phyloP scores from a whole-genome alignment of 2,329 filamentous ascomycete species.

The Dactylella cylindrospora region DNA sequence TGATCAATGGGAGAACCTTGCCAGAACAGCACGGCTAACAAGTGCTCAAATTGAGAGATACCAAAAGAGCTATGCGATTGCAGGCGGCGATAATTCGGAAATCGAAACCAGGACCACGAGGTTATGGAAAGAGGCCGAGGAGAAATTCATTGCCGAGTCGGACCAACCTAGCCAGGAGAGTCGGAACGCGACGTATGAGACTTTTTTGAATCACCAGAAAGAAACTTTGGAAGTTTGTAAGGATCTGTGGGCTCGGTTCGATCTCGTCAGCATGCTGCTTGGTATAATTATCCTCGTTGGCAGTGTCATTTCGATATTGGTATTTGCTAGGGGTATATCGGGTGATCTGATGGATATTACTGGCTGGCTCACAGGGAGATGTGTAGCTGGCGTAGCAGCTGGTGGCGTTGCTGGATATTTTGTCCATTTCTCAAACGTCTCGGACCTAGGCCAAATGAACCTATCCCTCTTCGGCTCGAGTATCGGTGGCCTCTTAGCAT shows the following conservation, averaged over 20 bases:
- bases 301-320: conserved; percentile 67
- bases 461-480: conserved; percentile 53
- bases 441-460: conserved; percentile 48
- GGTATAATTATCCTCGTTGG: conserved; percentile 72
- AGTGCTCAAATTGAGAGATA: conserved; percentile 87
- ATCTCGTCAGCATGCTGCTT: conserved; percentile 78
- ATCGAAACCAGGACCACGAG: conserved; percentile 60
- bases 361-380: conserved; percentile 58
- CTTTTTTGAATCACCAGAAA: conserved; percentile 72
- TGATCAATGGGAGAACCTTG: conserved; percentile 73
- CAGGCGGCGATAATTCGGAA: conserved; percentile 67
- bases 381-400: conserved; percentile 56
- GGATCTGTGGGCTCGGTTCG: conserved; percentile 86
- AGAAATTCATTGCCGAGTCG: conserved; percentile 52
- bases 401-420: conserved; percentile 51
- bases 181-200: conserved; percentile 53
- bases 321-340: conserved; percentile 67
- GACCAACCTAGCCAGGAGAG: conserved; percentile 50
- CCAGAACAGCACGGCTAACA: conserved; percentile 72
- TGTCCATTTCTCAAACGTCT: conserved; percentile 8
- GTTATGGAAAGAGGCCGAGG: conserved; percentile 64
- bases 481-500: conserved; percentile 55
- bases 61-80: conserved; percentile 76
- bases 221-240: conserved; percentile 79
- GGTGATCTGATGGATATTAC: conserved; percentile 60